phyloP scores from a whole-genome alignment of 176 grass and related monocot species.

The Typha latifolia region DNA sequence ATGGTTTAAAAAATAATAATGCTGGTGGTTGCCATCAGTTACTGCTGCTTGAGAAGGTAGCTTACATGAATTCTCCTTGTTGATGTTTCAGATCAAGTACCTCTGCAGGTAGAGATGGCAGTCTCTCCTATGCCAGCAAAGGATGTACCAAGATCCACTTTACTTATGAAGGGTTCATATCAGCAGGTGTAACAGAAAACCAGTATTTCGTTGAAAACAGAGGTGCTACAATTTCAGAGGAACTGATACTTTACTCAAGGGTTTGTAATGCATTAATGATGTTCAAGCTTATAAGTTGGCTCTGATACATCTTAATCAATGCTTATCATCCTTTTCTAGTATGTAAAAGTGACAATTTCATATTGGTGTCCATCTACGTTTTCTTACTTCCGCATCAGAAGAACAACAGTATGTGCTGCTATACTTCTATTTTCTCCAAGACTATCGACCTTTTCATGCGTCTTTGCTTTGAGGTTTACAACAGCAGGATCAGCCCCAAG shows the following conservation, averaged over 20 bases:
- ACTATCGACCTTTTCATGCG: slow-evolving; percentile 93
- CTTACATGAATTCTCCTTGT: too few species aligned
- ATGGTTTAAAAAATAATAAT: too few species aligned
- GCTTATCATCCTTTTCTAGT: neutral
- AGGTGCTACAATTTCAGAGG: neutral
- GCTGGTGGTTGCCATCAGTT: too few species aligned
- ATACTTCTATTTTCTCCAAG: slow-evolving; percentile 96
- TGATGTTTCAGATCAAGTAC: too few species aligned
- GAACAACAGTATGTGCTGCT: slow-evolving; percentile 88
- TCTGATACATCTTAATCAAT: neutral
- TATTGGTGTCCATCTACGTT: neutral
- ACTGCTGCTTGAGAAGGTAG: too few species aligned
- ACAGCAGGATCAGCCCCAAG: slow-evolving; percentile 74
- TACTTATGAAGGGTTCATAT: too few species aligned
- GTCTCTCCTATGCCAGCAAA: too few species aligned
- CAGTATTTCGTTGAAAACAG: neutral
- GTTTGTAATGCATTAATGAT: neutral
- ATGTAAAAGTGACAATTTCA: neutral
- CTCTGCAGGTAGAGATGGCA: too few species aligned
- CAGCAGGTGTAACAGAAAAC: too few species aligned
- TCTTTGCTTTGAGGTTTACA: slow-evolving; percentile 97
- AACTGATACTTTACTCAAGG: neutral
- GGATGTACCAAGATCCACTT: too few species aligned
- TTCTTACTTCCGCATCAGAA: slow-evolving; percentile 62
- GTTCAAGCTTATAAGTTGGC: neutral